Base-by-base conservation (phyloP, 2,329 filamentous ascomycete species). In the Sporothrix schenckii region DNA sequence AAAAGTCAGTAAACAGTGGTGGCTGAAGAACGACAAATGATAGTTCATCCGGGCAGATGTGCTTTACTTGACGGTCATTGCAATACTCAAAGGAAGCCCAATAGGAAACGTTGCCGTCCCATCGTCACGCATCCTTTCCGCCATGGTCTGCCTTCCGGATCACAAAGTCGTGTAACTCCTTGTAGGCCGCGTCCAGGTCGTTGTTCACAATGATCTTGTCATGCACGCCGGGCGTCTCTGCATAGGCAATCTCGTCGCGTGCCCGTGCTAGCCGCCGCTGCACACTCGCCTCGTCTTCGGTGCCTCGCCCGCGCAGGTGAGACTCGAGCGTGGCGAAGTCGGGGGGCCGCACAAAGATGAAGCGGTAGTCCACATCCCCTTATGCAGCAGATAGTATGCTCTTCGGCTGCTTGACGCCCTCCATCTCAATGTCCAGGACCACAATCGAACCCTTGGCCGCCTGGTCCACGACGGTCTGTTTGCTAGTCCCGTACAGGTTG, bases 381-480 rank as follows among this genome's bases (percentile, higher is more conserved):
- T 80, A 93, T 93, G 19, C 50, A 50, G 19, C 50, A 50, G 24
- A 63, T 63, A 2, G 68, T 70, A 58, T 74, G 71, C 27, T 68
- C 13, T 68, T 74, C 71, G 39, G 97, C 81, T 97, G 94, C 83
- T 97, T 97, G 71, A 97, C 93, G 72, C 94, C 94, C 86, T 97
- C 93, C 92, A 97, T 97, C 85, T 97, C 94, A 78, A 97, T 98
- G 79, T 97, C 94, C 75, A 97, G 83, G 63, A 97, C 89, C 72
- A 94, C 94, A 54, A 93, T 88, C 76, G 85, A 86, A n/a, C 89
- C 90, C 81, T 89, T 88, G 72, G 87, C 86, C 1, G 86, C 86
- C 79, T 94, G 89, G 76, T 92, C 88, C 39, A 70, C 74, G 19
- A 74, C 69, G 52, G 92, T 92, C 80, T 86, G 84, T 77, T 92